Evolutionary conservation across 805 yeast genomes (phyloP).

Genomic region (Phaffomyces opuntiae): DNA sequence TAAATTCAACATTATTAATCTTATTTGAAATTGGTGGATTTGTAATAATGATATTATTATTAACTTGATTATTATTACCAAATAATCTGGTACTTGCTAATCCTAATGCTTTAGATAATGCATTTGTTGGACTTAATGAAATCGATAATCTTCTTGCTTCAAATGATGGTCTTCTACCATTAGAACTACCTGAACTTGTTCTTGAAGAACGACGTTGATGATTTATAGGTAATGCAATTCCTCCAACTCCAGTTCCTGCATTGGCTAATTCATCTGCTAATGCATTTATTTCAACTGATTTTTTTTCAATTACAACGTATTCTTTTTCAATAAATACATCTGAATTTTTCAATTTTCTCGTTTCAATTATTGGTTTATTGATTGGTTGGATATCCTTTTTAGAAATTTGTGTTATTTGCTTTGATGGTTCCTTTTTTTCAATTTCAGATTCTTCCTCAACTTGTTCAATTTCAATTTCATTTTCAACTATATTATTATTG

Average conservation of each 20-base stretch:
- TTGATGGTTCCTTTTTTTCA: too few relatives aligned
- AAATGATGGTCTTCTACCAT: slow-evolving; percentile 49
- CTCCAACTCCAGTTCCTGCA: slow-evolving; percentile 47
- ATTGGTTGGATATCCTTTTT: slow-evolving; percentile 20
- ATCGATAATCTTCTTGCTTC: slow-evolving; percentile 51
- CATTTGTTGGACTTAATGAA: slow-evolving; percentile 73
- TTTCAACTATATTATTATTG: slow-evolving; percentile 13
- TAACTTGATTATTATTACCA: slow-evolving; percentile 35
- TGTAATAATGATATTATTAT: slow-evolving; percentile 7
- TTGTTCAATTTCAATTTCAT: slow-evolving; percentile 1
- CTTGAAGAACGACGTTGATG: slow-evolving; percentile 34
- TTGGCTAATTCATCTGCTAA: slow-evolving; percentile 85
- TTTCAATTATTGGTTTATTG: background rate
- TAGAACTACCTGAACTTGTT: slow-evolving; percentile 40
- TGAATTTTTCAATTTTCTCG: slow-evolving; percentile 22
- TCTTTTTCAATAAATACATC: slow-evolving; percentile 66
- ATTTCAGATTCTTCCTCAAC: too few relatives aligned
- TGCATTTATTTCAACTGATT: slow-evolving; percentile 92
- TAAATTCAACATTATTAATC: slow-evolving; percentile 2
- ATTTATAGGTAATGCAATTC: slow-evolving; percentile 29
- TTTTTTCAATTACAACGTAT: slow-evolving; percentile 90
- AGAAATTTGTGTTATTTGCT: too few relatives aligned
- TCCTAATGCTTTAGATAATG: slow-evolving; percentile 80
- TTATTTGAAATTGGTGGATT: slow-evolving; percentile 6
- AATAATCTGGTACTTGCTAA: slow-evolving; percentile 84